phyloP scores from a whole-genome alignment of 371 early-diverging fungal genomes.

The Homolaphlyctis polyrhiza region DNA sequence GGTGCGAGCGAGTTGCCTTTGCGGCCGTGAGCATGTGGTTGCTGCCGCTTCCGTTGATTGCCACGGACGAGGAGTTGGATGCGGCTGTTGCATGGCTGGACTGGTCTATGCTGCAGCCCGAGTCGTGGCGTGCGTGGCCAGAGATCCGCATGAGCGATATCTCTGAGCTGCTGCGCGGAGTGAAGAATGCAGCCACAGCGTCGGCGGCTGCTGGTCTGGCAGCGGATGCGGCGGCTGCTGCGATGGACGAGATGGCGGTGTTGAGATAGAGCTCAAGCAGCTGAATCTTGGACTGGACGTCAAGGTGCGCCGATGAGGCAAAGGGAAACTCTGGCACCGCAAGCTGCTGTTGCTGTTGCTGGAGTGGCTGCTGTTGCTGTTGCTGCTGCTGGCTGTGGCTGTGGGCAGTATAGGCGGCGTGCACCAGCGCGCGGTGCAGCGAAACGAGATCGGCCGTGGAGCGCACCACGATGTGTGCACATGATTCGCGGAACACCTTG shows the following conservation, averaged over 20 bases:
- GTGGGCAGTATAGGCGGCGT: no score
- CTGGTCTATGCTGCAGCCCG: not conserved
- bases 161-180: not conserved
- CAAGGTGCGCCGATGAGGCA: no score
- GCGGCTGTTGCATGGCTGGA: not conserved
- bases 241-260: not conserved
- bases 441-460: slow-evolving; percentile 6
- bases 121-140: not conserved
- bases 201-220: not conserved
- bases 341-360: no score
- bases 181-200: not conserved
- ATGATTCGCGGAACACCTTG: slow-evolving; percentile 7
- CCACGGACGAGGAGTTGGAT: not conserved
- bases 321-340: not conserved
- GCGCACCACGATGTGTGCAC: slow-evolving; percentile 11
- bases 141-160: not conserved
- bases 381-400: no score
- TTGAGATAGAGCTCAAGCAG: not conserved
- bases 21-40: no score
- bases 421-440: not conserved
- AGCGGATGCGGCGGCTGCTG: not conserved
- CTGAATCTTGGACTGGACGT: slow-evolving; percentile 1
- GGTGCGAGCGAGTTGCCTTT: no score
- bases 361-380: no score
- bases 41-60: no score